Base-by-base conservation (phyloP, 352 stramenopile genomes). In the Pythium volutum region DNA sequence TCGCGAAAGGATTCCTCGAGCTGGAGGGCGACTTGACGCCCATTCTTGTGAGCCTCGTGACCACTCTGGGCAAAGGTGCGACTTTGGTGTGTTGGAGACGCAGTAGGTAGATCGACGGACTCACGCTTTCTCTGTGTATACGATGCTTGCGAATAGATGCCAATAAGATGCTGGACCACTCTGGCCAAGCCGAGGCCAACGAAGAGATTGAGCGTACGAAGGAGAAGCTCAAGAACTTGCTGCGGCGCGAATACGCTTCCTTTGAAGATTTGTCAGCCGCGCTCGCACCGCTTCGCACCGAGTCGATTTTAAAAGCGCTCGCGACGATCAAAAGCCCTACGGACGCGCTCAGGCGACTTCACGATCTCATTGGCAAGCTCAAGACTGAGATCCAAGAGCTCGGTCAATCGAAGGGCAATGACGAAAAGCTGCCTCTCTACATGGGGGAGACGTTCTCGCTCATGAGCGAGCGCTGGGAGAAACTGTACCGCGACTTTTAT, bases 1-100 rank as follows among this genome's bases (percentile, higher is more conserved):
- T 99, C 71, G 95, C 97, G 16, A 99, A 99, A 75, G 97, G 97
- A 8, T 96, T 99, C 69, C 75, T 99, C 0, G 97, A 99, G 69
- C 79, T 99, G 0, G 97, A 99, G 76, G 97, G 97, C 34, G 96
- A 99, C 59, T 83, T 99, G 39, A 98, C 97, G 23, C 98, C 98
- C 9, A 99, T 99, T 67, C 79, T 99, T 14, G 97, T 98, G n/a
- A 98, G 89, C 46, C 84, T 98, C n/a, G 88, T 97, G 34, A 94
- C 84, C 20, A 94, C 84, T 16, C 57, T 95, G 0, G 84, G 78
- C 36, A 91, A 88, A 84, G 81, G 83, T 93, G 25, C 23, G 34
- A 29, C 23, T 15, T 23, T 55, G 29, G 10, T 36, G 31, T 36
- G 0, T 36, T 11, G 4, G 29, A 33, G 29, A 33, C 4, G 29